Evolutionary conservation across 139 green algal genomes (phyloP).

Genomic region (Haematococcus sp.): DNA sequence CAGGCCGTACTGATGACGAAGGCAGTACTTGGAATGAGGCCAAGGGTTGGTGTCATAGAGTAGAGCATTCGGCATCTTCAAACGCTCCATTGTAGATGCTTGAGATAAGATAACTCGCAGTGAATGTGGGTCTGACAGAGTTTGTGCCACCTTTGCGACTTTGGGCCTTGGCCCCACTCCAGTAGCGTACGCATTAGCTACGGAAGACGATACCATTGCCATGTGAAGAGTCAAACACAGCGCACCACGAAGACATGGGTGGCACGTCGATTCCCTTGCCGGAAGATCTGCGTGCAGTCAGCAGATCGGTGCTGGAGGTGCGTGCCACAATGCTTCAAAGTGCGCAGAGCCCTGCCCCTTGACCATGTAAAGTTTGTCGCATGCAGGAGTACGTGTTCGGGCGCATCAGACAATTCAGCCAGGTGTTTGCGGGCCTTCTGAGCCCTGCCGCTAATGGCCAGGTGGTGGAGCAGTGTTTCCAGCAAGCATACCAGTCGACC

Average conservation of each 20-base stretch:
- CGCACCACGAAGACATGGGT: neutral
- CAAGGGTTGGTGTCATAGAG: too few relatives aligned
- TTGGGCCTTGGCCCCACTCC: too few relatives aligned
- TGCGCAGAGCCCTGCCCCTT: neutral
- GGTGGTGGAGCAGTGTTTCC: neutral
- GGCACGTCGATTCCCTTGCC: conserved; percentile 1
- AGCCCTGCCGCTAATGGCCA: neutral
- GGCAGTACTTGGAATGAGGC: too few relatives aligned
- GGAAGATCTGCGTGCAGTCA: neutral
- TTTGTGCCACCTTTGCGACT: too few relatives aligned
- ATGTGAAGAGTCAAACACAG: neutral
- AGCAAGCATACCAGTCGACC: neutral
- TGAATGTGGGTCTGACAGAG: too few relatives aligned
- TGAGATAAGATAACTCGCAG: too few relatives aligned
- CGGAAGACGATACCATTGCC: too few relatives aligned
- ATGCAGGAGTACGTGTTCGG: conserved; percentile 40
- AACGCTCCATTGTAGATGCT: too few relatives aligned
- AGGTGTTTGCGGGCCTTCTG: conserved; percentile 35
- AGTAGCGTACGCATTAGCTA: too few relatives aligned
- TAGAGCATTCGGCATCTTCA: too few relatives aligned
- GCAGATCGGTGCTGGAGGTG: neutral
- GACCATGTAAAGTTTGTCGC: neutral
- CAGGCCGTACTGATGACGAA: too few relatives aligned
- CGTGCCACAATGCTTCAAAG: neutral
- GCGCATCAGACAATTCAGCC: conserved; percentile 39